These are phyloP conservation scores for Penicillium brevicompactum DNA, from an alignment of 2,329 filamentous ascomycete genomes.

Conservation along the genomic window DNA sequence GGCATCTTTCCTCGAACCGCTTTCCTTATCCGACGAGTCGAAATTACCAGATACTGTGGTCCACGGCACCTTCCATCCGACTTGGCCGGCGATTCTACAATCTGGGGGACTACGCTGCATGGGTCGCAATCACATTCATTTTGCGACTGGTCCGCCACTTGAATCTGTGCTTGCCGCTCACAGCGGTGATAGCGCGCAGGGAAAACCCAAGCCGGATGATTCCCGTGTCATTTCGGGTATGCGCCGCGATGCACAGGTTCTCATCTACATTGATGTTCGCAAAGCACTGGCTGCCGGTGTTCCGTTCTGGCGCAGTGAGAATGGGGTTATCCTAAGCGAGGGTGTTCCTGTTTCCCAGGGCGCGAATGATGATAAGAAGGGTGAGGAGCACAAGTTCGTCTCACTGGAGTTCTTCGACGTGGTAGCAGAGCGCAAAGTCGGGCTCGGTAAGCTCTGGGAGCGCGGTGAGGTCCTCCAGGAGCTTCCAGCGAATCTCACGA, in stretches of 20 bases:
- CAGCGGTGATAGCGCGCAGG: conserved; percentile 18
- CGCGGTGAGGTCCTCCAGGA: conserved; percentile 57
- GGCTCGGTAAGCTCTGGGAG: conserved; percentile 68
- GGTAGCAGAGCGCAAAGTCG: conserved; percentile 74
- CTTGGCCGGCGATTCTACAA: conserved; percentile 74
- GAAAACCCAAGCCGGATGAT: conserved; percentile 19
- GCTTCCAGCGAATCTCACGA: conserved; percentile 45
- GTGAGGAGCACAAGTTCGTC: conserved; percentile 57
- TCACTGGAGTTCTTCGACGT: conserved; percentile 69
- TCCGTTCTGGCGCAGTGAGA: conserved; percentile 77
- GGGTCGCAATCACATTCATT: conserved; percentile 87
- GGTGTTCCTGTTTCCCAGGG: conserved; percentile 40
- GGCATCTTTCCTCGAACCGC: conserved; percentile 68
- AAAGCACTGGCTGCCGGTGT: conserved; percentile 64
- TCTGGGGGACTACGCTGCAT: conserved; percentile 78
- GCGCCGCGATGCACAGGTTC: conserved; percentile 72
- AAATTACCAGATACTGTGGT: conserved; percentile 68
- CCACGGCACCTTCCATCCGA: conserved; percentile 85
- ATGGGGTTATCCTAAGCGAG: conserved; percentile 69
- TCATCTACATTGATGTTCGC: conserved; percentile 75
- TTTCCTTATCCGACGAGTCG: conserved; percentile 59
- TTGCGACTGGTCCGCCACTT: conserved; percentile 70
- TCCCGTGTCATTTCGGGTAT: conserved; percentile 73
- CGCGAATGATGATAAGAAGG: conserved; percentile 51
- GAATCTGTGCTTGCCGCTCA: conserved; percentile 34